These are phyloP conservation scores for Venturia asperata DNA, from an alignment of 2,329 filamentous ascomycete species.

Conservation along the genomic window DNA sequence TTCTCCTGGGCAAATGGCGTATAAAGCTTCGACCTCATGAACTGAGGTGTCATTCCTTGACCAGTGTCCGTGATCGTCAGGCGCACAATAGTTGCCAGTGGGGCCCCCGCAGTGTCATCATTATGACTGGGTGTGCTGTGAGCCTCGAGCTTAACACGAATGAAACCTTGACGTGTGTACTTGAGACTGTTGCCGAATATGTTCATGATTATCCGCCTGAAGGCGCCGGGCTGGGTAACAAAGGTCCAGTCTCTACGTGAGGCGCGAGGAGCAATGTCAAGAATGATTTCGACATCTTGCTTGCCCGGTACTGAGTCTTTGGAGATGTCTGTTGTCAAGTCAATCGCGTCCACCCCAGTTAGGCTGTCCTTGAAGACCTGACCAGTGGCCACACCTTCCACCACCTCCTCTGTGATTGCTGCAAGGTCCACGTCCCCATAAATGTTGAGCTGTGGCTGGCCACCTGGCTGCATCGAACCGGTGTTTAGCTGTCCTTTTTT, in stretches of 20 bases:
- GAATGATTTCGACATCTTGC: conserved; percentile 35
- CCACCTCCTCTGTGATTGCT: conserved; percentile 20
- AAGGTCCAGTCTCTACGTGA: conserved; percentile 37
- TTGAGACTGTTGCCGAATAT: conserved; percentile 44
- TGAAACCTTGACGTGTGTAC: conserved; percentile 39
- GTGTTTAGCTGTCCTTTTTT: conserved; percentile 24
- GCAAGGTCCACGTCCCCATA: conserved; percentile 24
- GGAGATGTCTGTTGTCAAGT: conserved; percentile 9
- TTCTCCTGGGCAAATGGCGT: conserved; percentile 61
- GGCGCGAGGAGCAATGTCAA: conserved; percentile 38
- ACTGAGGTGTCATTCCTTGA: conserved; percentile 57
- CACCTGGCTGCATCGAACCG: background rate
- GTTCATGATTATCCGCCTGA: conserved; percentile 44
- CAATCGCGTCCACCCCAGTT: conserved; percentile 12
- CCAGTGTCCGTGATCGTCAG: conserved; percentile 57
- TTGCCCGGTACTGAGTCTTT: conserved; percentile 3
- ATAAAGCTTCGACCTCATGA: conserved; percentile 53
- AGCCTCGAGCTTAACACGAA: conserved; percentile 25
- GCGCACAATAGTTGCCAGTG: conserved; percentile 24
- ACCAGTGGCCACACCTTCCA: conserved; percentile 47
- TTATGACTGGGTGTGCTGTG: conserved; percentile 10
- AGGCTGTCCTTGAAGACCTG: conserved; percentile 36
- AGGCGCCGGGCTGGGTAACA: conserved; percentile 40
- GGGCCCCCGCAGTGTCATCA: background rate
- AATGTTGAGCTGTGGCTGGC: conserved; percentile 29